Evolutionary conservation across 495 filamentous ascomycete species (phyloP).

Genomic region (Rostrohypoxylon terebratum): DNA sequence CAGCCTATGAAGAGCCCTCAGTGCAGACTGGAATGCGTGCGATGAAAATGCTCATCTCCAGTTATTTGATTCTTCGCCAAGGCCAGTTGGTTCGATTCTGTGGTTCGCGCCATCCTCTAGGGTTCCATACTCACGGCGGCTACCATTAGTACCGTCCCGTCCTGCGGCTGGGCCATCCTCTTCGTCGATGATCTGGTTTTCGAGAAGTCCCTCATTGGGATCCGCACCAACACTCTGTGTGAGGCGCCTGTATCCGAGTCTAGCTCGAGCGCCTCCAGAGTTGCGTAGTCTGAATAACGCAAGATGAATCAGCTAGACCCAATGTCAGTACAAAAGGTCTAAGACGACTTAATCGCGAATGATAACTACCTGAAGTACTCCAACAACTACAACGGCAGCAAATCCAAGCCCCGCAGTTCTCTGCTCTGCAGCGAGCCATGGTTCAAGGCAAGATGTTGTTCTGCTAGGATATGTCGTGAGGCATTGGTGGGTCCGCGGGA

Average conservation of each 20-base stretch:
- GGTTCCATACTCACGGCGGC: constrained; percentile 15
- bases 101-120: constrained; percentile 24
- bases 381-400: constrained; percentile 41
- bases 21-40: background rate
- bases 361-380: constrained; percentile 49
- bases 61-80: constrained; percentile 32
- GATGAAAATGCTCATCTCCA: constrained; percentile 20
- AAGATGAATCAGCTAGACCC: constrained; percentile 35
- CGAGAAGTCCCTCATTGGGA: constrained; percentile 33
- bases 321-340: background rate
- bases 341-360: background rate
- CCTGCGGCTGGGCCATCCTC: background rate
- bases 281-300: constrained; percentile 33
- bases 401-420: constrained; percentile 46
- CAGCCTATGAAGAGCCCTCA: background rate
- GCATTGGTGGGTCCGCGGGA: constrained; percentile 52
- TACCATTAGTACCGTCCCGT: constrained; percentile 3
- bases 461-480: constrained; percentile 1
- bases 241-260: constrained; percentile 21
- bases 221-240: constrained; percentile 12
- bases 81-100: constrained; percentile 41
- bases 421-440: constrained; percentile 45
- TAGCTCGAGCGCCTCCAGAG: constrained; percentile 8
- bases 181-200: constrained; percentile 21
- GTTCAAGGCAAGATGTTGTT: constrained; percentile 32